phyloP scores from a whole-genome alignment of 495 filamentous ascomycete genomes.

The Xylaria sp. region DNA sequence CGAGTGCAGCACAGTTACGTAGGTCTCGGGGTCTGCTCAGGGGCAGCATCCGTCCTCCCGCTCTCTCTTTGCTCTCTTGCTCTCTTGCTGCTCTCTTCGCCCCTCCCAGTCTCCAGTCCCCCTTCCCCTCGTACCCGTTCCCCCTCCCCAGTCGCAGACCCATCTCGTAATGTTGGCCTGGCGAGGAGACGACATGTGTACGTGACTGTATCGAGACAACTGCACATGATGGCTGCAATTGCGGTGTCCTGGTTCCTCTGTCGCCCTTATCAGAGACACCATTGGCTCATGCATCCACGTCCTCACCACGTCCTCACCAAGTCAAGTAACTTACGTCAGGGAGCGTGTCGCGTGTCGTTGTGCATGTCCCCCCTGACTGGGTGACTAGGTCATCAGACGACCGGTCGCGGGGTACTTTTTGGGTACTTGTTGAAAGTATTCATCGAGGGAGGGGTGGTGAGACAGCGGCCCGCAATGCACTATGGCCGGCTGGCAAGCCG shows the following conservation, averaged over 20 bases:
- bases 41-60: not conserved
- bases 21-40: not conserved
- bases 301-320: not conserved
- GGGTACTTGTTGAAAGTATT: not conserved
- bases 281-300: not conserved
- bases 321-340: constrained; percentile 7
- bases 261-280: not conserved
- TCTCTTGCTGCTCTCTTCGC: too few species aligned
- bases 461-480: not conserved
- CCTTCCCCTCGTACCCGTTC: too few species aligned
- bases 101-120: too few species aligned
- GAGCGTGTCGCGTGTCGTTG: constrained; percentile 8
- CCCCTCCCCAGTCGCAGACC: not conserved
- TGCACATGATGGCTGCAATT: too few species aligned
- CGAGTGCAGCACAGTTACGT: constrained; percentile 6
- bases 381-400: not conserved
- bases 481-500: not conserved
- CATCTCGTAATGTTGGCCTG: not conserved
- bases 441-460: not conserved
- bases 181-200: not conserved
- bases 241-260: not conserved
- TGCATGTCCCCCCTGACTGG: constrained; percentile 5
- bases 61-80: not conserved
- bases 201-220: not conserved
- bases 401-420: not conserved